Base-by-base conservation (phyloP, 345 rosid species). In the Murraya koenigii region DNA sequence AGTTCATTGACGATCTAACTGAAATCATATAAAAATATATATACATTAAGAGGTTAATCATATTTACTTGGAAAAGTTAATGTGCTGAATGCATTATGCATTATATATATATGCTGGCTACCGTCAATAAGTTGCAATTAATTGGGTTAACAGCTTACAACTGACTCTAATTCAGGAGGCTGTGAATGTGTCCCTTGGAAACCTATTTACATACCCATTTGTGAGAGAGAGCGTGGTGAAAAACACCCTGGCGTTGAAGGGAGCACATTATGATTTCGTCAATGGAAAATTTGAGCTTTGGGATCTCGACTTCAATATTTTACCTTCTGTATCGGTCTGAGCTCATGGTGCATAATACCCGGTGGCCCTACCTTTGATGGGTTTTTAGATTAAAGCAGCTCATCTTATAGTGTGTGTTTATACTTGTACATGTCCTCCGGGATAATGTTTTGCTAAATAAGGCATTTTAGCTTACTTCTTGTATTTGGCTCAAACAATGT, bases 251-350 rank as follows among this genome's bases (percentile, higher is more conserved):
- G 32, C 82, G 6, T 75, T 91, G 76, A 89, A 89, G 80, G 97
- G 97, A 25, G 97, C 92, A 55, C 89, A 90, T 78, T 93, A 93
- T 59, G 93, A 93, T 76, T 93, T 93, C 22, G 87, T 93, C 8
- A 75, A 90, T 69, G 93, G 94, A 36, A 77, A 74, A 19, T 94
- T 96, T 60, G 91, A 90, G 80, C 88, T 89, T 1, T 94, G 97
- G 98, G 90, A 93, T 75, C 95, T 90, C 13, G 88, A 89, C 82
- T 86, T 78, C 86, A 86, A 87, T 70, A 67, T 87, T 72, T 64
- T 80, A 30, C 89, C 87, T 25, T 70, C 87, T 58, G 32, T 78
- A 23, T 74, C 84, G 69, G 75, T 78, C 66, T 86, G 81, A 83
- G 63, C 17, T 25, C 52, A 7, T 9, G 9, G 13, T 44, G 49